phyloP scores from a whole-genome alignment of 2,329 filamentous ascomycete genomes.

The Ilyonectria robusta region DNA sequence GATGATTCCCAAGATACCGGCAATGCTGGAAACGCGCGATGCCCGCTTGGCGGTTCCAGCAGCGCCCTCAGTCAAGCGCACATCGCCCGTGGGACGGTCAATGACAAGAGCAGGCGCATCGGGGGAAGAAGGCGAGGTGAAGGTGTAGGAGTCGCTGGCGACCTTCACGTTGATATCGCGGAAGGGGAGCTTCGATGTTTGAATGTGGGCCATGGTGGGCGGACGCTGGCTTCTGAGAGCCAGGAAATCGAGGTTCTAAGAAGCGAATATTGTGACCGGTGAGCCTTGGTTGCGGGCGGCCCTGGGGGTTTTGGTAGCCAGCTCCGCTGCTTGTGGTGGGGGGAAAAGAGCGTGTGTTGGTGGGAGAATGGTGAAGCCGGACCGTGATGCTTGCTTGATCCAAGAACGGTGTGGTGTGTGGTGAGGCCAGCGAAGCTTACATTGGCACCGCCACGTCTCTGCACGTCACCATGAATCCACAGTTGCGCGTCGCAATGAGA shows the following conservation, averaged over 20 bases:
- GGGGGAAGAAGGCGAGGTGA: constrained; percentile 94
- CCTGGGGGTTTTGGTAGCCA: constrained; percentile 14
- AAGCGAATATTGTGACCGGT: constrained; percentile 16
- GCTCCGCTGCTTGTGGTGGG: constrained; percentile 16
- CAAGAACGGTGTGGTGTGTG: constrained; percentile 25
- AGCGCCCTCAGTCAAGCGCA: constrained; percentile 86
- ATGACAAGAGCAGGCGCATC: constrained; percentile 89
- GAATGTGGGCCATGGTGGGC: constrained; percentile 55
- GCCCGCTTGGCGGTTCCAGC: constrained; percentile 81
- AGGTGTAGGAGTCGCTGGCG: constrained; percentile 92
- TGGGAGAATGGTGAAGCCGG: constrained; percentile 37
- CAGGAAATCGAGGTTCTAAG: constrained; percentile 23
- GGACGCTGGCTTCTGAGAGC: constrained; percentile 31
- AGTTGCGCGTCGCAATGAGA: constrained; percentile 1
- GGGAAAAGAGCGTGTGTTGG: constrained; percentile 46
- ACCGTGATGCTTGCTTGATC: constrained; percentile 35
- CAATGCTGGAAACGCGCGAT: constrained; percentile 86
- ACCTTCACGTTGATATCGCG: constrained; percentile 98
- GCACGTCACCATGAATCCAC: constrained; percentile 23
- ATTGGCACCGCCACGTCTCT: constrained; percentile 45
- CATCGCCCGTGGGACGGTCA: constrained; percentile 91
- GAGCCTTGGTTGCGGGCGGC: constrained; percentile 12
- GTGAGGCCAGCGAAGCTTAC: constrained; percentile 50
- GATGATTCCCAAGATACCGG: constrained; percentile 94
- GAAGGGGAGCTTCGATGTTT: constrained; percentile 74